These are phyloP conservation scores for Trichothecium roseum DNA, from an alignment of 2,329 filamentous ascomycete genomes.

Conservation along the genomic window DNA sequence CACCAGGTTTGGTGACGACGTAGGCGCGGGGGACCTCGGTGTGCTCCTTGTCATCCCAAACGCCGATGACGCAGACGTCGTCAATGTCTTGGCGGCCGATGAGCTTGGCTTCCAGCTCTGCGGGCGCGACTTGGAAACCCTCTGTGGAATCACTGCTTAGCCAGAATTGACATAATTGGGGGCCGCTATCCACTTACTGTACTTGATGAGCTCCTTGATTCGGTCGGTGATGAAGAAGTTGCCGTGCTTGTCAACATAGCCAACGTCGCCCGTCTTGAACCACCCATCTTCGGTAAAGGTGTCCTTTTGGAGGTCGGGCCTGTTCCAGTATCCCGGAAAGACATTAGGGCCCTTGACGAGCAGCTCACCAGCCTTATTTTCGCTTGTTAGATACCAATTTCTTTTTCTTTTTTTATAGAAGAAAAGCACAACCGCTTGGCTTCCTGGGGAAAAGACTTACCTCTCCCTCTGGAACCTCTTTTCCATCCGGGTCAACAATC, in stretches of 20 bases:
- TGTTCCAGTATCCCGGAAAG: conserved; percentile 70
- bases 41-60: conserved; percentile 45
- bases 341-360: conserved; percentile 74
- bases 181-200: conserved; percentile 27
- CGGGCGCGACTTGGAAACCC: conserved; percentile 60
- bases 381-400: too few species aligned
- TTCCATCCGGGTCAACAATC: conserved; percentile 57
- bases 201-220: conserved; percentile 55
- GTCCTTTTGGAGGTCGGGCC: conserved; percentile 57
- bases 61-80: conserved; percentile 57
- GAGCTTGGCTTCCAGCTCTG: conserved; percentile 48
- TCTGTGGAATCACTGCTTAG: conserved; percentile 31
- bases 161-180: conserved; percentile 7
- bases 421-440: too few species aligned
- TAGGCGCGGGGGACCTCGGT: conserved; percentile 55
- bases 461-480: conserved; percentile 43
- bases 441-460: conserved; percentile 17
- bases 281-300: conserved; percentile 69
- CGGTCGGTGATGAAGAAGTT: conserved; percentile 90
- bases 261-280: conserved; percentile 86
- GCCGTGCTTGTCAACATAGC: conserved; percentile 63
- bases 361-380: conserved; percentile 48
- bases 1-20: conserved; percentile 23
- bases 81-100: conserved; percentile 31
- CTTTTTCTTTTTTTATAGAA: too few species aligned